Conservation (phyloP, 176 grass and related monocot species). For the Oryza glaberrima region DNA sequence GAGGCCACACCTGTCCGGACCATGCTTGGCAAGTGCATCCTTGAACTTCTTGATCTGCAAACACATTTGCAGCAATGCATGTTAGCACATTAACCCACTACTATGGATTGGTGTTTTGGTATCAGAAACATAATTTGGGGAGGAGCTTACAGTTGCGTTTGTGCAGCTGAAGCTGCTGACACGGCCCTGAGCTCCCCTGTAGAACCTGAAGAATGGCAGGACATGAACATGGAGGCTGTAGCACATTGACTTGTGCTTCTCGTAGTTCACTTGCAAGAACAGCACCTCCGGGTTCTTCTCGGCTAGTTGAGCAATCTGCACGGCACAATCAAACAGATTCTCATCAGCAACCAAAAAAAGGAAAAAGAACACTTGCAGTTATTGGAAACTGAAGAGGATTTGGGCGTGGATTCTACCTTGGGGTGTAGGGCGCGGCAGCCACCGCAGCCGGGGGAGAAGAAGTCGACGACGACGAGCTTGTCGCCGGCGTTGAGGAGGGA, state of each 20-base stretch:
- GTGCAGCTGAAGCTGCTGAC: conserved; percentile 99
- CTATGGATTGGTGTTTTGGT: not conserved
- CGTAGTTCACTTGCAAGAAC: conserved; percentile 93
- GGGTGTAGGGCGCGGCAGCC: conserved; percentile 84
- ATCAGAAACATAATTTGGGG: not conserved
- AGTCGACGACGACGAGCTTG: conserved; percentile 67
- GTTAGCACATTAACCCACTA: not conserved
- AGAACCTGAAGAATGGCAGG: conserved; percentile 95
- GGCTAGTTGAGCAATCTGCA: conserved; percentile 77
- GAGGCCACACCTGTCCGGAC: conserved; percentile 70
- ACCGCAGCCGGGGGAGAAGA: conserved; percentile 77
- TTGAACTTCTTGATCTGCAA: conserved; percentile 94
- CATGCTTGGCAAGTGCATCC: conserved; percentile 88
- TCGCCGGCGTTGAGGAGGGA: conserved; percentile 59
- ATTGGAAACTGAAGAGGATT: not conserved
- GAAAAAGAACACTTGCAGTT: not conserved
- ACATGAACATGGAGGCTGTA: conserved; percentile 89
- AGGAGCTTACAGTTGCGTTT: conserved; percentile 69
- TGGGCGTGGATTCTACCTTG: conserved; percentile 47
- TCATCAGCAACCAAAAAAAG: not conserved
- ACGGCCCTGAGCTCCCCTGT: conserved; percentile 76
- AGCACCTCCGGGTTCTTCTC: conserved; percentile 63
- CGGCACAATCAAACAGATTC: not conserved
- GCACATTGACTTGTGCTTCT: conserved; percentile 94
- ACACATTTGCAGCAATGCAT: not conserved